Evolutionary conservation across 2,329 filamentous ascomycete genomes (phyloP).

Genomic region (Aureobasidium namibiae): DNA sequence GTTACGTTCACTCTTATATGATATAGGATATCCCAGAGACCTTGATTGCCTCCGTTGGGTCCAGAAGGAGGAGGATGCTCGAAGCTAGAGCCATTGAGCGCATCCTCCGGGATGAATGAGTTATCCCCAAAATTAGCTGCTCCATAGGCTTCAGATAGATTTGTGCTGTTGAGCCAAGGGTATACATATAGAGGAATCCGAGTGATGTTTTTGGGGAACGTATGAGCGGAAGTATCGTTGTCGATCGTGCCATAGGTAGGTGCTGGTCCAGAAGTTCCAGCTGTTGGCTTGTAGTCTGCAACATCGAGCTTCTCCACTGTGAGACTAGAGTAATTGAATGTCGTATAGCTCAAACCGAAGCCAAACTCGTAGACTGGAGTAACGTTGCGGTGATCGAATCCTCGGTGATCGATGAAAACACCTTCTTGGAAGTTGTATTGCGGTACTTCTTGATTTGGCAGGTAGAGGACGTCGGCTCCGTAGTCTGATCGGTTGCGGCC

Average conservation of each 20-base stretch:
- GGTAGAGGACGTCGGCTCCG: constrained; percentile 54
- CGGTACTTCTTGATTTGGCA: constrained; percentile 60
- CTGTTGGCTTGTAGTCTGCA: constrained; percentile 48
- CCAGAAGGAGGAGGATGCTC: constrained; percentile 55
- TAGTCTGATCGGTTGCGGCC: constrained; percentile 59
- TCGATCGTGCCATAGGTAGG: constrained; percentile 48
- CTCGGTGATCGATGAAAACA: constrained; percentile 67
- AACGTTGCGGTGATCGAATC: constrained; percentile 57
- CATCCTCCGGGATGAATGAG: constrained; percentile 51
- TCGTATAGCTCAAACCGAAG: constrained; percentile 68
- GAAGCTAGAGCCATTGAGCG: constrained; percentile 48
- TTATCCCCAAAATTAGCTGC: constrained; percentile 53
- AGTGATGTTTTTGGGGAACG: constrained; percentile 54
- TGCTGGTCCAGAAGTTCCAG: constrained; percentile 52
- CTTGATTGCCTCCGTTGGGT: constrained; percentile 49
- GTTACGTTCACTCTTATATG: constrained; percentile 56
- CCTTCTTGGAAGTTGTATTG: constrained; percentile 67
- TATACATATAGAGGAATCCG: constrained; percentile 53
- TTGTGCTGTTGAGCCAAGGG: constrained; percentile 58
- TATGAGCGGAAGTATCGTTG: constrained; percentile 44
- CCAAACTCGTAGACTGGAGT: constrained; percentile 70
- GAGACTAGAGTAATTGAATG: constrained; percentile 60
- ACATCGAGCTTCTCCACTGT: constrained; percentile 39
- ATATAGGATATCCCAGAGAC: constrained; percentile 60
- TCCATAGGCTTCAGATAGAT: constrained; percentile 49